Conservation (phyloP, 2,329 filamentous ascomycete species). For the Diaporthe sp. region DNA sequence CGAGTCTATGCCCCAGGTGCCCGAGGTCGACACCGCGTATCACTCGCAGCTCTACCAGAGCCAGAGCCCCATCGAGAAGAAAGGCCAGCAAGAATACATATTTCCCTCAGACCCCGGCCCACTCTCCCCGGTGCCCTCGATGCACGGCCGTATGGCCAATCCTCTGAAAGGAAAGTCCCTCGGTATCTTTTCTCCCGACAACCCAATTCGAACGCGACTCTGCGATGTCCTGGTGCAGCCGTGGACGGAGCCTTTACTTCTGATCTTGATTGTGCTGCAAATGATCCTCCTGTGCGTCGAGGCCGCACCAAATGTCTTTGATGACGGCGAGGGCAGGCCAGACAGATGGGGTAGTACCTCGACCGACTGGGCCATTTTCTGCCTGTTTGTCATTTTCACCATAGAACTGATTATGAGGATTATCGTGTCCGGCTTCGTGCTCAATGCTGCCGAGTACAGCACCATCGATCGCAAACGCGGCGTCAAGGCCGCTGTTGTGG, state of each 20-base stretch:
- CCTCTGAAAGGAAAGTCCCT: conserved; percentile 89
- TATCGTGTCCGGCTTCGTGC: conserved; percentile 91
- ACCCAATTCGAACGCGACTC: conserved; percentile 77
- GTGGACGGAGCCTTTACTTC: conserved; percentile 85
- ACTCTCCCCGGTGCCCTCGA: conserved; percentile 45
- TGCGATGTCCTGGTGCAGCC: conserved; percentile 90
- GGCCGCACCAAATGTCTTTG: conserved; percentile 78
- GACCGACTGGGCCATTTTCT: conserved; percentile 86
- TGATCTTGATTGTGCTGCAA: conserved; percentile 89
- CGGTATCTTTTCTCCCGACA: conserved; percentile 86
- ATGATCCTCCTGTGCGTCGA: conserved; percentile 90
- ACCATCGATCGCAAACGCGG: conserved; percentile 86
- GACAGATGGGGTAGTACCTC: conserved; percentile 74
- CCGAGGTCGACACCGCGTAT: conserved; percentile 65
- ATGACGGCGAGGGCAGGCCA: conserved; percentile 70
- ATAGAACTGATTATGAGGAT: conserved; percentile 85
- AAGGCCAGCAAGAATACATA: conserved; percentile 48
- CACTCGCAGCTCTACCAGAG: conserved; percentile 57
- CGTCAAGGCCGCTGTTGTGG: conserved; percentile 78
- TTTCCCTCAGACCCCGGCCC: conserved; percentile 48
- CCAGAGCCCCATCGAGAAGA: conserved; percentile 61
- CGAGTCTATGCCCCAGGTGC: conserved; percentile 59
- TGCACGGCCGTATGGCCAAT: conserved; percentile 66
- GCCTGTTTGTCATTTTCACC: conserved; percentile 90
- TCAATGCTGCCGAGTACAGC: conserved; percentile 93